phyloP scores from a whole-genome alignment of 345 rosid species.

The Arabidopsis arenosa region DNA sequence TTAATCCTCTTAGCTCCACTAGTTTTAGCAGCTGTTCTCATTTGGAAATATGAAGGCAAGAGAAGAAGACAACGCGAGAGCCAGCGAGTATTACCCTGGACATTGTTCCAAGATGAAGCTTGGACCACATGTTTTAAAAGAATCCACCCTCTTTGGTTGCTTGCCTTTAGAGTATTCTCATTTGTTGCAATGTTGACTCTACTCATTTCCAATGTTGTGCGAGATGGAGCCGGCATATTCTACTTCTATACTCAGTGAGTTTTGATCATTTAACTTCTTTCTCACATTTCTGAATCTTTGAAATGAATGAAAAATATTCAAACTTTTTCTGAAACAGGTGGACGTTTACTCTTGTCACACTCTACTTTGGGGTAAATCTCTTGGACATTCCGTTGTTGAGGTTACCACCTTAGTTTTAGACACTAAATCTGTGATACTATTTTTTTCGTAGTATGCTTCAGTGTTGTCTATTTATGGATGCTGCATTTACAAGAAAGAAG shows the following conservation, averaged over 20 bases:
- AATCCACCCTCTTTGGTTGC: constrained; percentile 76
- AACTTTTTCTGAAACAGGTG: constrained; percentile 64
- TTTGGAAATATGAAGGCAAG: constrained; percentile 70
- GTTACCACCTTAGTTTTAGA: constrained; percentile 11
- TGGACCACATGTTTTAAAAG: constrained; percentile 77
- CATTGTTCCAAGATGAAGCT: constrained; percentile 66
- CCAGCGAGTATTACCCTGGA: constrained; percentile 46
- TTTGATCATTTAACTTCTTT: constrained; percentile 1
- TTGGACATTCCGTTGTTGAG: background rate
- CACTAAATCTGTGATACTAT: background rate
- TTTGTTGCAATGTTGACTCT: constrained; percentile 61
- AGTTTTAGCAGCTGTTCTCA: constrained; percentile 53
- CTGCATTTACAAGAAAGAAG: constrained; percentile 42
- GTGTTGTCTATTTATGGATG: constrained; percentile 76
- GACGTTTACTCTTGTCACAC: constrained; percentile 86
- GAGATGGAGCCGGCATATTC: constrained; percentile 76
- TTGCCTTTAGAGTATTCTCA: constrained; percentile 63
- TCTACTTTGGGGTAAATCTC: constrained; percentile 82
- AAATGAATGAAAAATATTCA: constrained; percentile 15
- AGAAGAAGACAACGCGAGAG: constrained; percentile 41
- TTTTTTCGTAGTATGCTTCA: constrained; percentile 64
- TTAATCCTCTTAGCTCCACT: constrained; percentile 56
- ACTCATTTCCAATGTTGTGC: constrained; percentile 54
- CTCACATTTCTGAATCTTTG: constrained; percentile 5
- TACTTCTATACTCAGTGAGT: constrained; percentile 96